Percentiles rank a stretch among this genome's conserved stretches.
These are phyloP conservation scores for Tolypocladium amazonense DNA, from an alignment of 2,329 filamentous ascomycete genomes.

Conservation along the genomic window DNA sequence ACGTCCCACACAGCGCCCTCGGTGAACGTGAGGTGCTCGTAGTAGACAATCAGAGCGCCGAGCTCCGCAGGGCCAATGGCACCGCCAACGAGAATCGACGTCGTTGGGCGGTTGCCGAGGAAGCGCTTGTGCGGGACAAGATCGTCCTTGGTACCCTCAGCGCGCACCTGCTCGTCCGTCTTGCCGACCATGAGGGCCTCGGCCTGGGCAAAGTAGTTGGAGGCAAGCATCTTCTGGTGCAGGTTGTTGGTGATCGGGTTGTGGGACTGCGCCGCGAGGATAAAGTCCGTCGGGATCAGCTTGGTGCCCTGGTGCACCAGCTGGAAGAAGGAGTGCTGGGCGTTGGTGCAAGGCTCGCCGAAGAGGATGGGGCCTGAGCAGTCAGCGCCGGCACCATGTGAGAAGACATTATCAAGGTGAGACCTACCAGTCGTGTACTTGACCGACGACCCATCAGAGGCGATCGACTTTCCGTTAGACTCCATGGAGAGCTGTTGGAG, in stretches of 20 bases:
- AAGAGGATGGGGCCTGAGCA: slow-evolving; percentile 70
- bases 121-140: slow-evolving; percentile 98
- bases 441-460: slow-evolving; percentile 75
- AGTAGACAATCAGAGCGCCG: slow-evolving; percentile 94
- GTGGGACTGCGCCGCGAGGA: slow-evolving; percentile 90
- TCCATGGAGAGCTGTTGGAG: slow-evolving; percentile 99
- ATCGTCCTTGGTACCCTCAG: slow-evolving; percentile 60
- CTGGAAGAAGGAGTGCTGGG: slow-evolving; percentile 99
- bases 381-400: neutral
- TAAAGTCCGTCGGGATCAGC: slow-evolving; percentile 96
- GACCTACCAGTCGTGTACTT: slow-evolving; percentile 80
- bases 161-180: slow-evolving; percentile 67
- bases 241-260: slow-evolving; percentile 88
- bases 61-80: slow-evolving; percentile 91
- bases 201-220: slow-evolving; percentile 83
- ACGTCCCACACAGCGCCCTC: slow-evolving; percentile 99
- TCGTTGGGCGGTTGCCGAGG: slow-evolving; percentile 93
- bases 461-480: slow-evolving; percentile 97
- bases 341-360: slow-evolving; percentile 96
- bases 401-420: neutral
- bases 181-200: slow-evolving; percentile 89
- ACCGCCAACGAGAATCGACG: slow-evolving; percentile 79
- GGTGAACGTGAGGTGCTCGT: slow-evolving; percentile 96
- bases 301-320: slow-evolving; percentile 98
- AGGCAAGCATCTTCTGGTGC: slow-evolving; percentile 93